Percentiles rank a stretch among this genome's conserved stretches.
phyloP scores from a whole-genome alignment of 192 early-diverging fungal species.

The Linnemannia elongata region DNA sequence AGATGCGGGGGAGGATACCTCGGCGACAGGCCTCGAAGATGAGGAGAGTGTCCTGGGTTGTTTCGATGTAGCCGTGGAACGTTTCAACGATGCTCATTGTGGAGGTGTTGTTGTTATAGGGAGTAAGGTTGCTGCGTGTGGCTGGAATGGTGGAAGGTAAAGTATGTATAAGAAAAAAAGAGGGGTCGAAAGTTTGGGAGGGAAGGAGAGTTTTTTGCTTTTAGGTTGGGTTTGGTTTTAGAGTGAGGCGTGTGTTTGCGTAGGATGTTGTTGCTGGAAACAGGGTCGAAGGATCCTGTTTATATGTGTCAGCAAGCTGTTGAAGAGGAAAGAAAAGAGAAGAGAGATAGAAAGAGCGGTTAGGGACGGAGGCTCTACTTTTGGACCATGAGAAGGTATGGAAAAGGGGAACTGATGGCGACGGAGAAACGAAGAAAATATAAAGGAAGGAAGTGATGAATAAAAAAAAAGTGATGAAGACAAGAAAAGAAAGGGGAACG shows the following conservation, averaged over 20 bases:
- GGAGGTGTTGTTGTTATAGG: neutral
- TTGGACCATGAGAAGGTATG: neutral
- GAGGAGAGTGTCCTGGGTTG: conserved; percentile 81
- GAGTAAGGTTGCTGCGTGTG: conserved; percentile 2
- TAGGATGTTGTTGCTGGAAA: neutral
- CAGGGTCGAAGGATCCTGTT: neutral
- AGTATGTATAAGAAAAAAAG: neutral
- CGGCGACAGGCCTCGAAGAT: conserved; percentile 85
- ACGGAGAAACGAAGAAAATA: conserved; percentile 19
- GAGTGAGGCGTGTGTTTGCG: neutral
- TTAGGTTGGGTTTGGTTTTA: conserved; percentile 9
- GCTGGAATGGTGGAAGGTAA: neutral
- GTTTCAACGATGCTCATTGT: conserved; percentile 68
- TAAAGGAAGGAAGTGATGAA: neutral
- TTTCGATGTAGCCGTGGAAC: conserved; percentile 78
- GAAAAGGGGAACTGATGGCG: neutral
- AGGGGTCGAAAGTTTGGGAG: conserved; percentile 15
- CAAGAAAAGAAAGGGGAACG: too few relatives aligned
- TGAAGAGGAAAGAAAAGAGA: conserved; percentile 8
- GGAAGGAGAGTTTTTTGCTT: conserved; percentile 10
- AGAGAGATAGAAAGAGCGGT: neutral
- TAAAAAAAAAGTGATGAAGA: neutral
- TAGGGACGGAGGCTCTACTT: conserved; percentile 7
- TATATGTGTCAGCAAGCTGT: neutral
- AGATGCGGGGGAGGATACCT: conserved; percentile 75